A percentile compares a stretch with the other conserved stretches of the same genome.
Conservation (phyloP, 2,329 filamentous ascomycete species). For the Dactylellina leptospora region DNA sequence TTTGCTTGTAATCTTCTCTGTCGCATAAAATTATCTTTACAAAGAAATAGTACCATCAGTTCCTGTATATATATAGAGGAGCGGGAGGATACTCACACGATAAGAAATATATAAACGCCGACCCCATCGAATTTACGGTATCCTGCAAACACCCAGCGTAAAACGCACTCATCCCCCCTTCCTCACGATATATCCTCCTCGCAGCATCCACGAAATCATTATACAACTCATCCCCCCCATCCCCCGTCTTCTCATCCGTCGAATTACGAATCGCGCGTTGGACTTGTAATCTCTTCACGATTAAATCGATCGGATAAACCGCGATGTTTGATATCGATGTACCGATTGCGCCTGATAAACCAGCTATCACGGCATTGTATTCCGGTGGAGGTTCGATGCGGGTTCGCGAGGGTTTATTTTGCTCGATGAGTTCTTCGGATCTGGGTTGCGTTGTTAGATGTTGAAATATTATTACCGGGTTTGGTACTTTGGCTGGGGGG, state of each 20-base stretch:
- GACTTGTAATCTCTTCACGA: conserved; percentile 82
- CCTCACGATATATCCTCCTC: conserved; percentile 73
- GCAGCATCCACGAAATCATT: conserved; percentile 74
- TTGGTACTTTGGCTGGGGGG: no score
- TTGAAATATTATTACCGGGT: neutral
- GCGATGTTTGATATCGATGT: conserved; percentile 80
- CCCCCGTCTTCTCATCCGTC: conserved; percentile 56
- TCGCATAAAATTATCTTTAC: conserved; percentile 68
- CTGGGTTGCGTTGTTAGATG: conserved; percentile 9
- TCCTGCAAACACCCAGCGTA: conserved; percentile 73
- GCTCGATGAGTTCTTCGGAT: conserved; percentile 28
- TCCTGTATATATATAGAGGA: neutral
- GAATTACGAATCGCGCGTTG: conserved; percentile 66
- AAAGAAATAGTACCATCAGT: neutral
- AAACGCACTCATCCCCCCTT: conserved; percentile 73
- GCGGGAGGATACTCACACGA: conserved; percentile 52
- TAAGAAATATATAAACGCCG: conserved; percentile 56
- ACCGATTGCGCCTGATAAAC: conserved; percentile 78
- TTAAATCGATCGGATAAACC: conserved; percentile 82
- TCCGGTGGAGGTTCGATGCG: conserved; percentile 27
- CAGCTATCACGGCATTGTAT: conserved; percentile 60
- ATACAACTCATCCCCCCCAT: conserved; percentile 67
- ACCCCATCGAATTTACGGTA: conserved; percentile 70
- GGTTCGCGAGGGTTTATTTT: neutral
- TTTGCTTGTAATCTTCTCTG: conserved; percentile 61